phyloP scores from a whole-genome alignment of 768 basidiomycete genomes.

The Sistotremastrum suecicum region DNA sequence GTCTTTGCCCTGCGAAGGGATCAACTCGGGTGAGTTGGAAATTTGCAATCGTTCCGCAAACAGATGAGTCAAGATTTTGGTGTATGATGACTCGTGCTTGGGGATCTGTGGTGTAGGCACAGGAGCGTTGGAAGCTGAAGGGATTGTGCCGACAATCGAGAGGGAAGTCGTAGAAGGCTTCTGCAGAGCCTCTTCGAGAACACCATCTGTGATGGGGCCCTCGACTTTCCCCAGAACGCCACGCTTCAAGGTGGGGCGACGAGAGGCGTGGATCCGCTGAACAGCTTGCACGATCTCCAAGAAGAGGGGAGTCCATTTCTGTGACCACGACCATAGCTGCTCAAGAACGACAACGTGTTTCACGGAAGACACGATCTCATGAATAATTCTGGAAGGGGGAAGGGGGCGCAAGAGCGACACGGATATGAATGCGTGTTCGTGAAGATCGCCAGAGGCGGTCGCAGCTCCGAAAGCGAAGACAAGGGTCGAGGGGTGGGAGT shows the following conservation, averaged over 20 bases:
- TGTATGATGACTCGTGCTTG: constrained; percentile 83
- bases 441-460: constrained; percentile 27
- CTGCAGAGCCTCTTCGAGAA: constrained; percentile 40
- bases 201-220: constrained; percentile 20
- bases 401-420: constrained; percentile 55
- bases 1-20: constrained; percentile 50
- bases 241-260: constrained; percentile 42
- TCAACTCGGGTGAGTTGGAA: constrained; percentile 67
- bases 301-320: constrained; percentile 79
- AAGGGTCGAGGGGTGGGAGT: constrained; percentile 45
- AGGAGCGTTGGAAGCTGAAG: constrained; percentile 17
- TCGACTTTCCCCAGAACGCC: constrained; percentile 42
- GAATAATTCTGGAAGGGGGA: constrained; percentile 37
- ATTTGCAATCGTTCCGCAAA: constrained; percentile 73
- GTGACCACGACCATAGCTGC: constrained; percentile 60
- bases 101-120: constrained; percentile 53
- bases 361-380: constrained; percentile 44
- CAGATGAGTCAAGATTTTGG: constrained; percentile 69
- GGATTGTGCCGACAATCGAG: neutral
- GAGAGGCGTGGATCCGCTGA: constrained; percentile 38
- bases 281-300: constrained; percentile 66
- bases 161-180: constrained; percentile 21
- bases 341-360: constrained; percentile 70
- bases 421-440: constrained; percentile 49
- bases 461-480: constrained; percentile 56